phyloP scores from a whole-genome alignment of 306 rosid species.

The Spatholobus suberectus region DNA sequence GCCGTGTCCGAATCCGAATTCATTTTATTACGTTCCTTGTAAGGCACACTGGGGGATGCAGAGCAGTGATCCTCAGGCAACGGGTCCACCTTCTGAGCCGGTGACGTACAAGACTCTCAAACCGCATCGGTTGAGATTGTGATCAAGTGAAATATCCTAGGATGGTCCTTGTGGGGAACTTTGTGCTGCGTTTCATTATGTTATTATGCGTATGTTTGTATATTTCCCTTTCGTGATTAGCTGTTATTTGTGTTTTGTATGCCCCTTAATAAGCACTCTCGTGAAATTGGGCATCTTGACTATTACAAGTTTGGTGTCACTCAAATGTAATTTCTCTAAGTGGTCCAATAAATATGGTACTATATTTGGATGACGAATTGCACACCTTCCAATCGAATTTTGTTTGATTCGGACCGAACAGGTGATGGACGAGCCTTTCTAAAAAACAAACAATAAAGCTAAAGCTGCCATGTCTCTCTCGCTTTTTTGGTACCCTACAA shows the following conservation, averaged over 20 bases:
- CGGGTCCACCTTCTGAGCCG: constrained; percentile 35
- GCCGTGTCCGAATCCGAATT: constrained; percentile 40
- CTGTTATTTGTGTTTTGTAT: neutral
- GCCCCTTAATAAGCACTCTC: constrained; percentile 15
- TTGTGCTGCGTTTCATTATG: neutral
- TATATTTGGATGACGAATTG: neutral
- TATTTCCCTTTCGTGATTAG: neutral
- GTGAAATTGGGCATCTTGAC: constrained; percentile 2
- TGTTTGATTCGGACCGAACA: neutral
- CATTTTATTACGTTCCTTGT: constrained; percentile 55
- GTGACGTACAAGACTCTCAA: constrained; percentile 53
- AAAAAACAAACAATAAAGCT: neutral
- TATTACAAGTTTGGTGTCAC: neutral
- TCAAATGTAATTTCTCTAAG: neutral
- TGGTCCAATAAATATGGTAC: constrained; percentile 10
- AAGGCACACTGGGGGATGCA: constrained; percentile 7
- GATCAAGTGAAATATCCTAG: neutral
- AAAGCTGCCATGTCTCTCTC: neutral
- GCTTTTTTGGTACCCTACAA: neutral
- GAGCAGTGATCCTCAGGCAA: neutral
- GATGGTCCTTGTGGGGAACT: neutral
- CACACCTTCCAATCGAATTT: neutral
- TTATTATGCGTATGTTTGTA: neutral
- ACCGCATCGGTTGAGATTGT: constrained; percentile 44
- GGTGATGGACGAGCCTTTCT: neutral